Conservation (phyloP, 768 basidiomycete species). For the Suillus fuscotomentosus region DNA sequence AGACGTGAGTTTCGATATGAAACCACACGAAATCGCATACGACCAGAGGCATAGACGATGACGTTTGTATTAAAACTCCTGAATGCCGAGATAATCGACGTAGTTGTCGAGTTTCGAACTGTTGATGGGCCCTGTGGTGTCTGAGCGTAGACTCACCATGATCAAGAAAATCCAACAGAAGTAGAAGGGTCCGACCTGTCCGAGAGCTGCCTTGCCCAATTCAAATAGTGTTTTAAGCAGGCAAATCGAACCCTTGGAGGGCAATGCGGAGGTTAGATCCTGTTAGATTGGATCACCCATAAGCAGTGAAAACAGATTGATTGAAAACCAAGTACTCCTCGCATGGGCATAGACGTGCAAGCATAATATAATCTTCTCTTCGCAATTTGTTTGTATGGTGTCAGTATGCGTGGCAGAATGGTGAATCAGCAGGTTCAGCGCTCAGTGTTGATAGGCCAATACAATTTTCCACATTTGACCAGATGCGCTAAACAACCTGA, state of each 20-base stretch:
- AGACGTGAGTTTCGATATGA: not conserved
- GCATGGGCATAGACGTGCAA: slow-evolving; percentile 97
- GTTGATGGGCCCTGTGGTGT: not conserved
- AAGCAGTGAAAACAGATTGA: not conserved
- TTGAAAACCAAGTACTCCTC: slow-evolving; percentile 85
- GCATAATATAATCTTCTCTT: slow-evolving; percentile 89
- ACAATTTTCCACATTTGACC: slow-evolving; percentile 79
- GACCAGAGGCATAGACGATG: not conserved
- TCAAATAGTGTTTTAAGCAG: not conserved
- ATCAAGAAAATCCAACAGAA: not conserved
- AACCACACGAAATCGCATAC: not conserved
- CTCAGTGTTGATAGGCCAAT: slow-evolving; percentile 75
- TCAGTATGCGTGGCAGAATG: slow-evolving; percentile 51
- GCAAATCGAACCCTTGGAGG: slow-evolving; percentile 95
- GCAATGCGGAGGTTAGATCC: slow-evolving; percentile 79
- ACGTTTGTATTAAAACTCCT: not conserved
- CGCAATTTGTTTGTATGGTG: slow-evolving; percentile 52
- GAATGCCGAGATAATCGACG: not conserved
- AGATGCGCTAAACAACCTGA: slow-evolving; percentile 76
- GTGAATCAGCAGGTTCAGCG: slow-evolving; percentile 43
- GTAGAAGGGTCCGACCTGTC: not conserved
- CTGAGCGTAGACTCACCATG: not conserved
- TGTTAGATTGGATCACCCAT: slow-evolving; percentile 5
- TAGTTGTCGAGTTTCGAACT: not conserved
- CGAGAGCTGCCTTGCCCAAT: not conserved